phyloP scores from a whole-genome alignment of 768 basidiomycete species.

The Rhodotorula graminis region DNA sequence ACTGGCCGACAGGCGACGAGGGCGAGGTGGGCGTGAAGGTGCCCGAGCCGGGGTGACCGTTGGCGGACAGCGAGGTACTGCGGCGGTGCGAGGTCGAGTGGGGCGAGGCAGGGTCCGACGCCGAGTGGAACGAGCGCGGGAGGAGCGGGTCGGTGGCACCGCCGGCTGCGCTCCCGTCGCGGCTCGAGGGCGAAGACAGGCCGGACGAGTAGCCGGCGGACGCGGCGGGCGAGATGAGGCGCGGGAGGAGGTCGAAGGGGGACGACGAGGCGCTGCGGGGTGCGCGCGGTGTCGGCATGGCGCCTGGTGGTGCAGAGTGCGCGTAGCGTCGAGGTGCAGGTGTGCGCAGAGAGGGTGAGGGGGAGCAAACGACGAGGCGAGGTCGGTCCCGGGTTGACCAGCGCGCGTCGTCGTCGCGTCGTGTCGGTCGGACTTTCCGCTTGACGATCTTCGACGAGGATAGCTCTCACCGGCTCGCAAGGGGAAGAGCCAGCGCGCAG shows the following conservation, averaged over 20 bases:
- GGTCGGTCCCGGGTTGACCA: too few species aligned
- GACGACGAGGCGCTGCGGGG: not conserved
- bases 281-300: not conserved
- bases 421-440: too few species aligned
- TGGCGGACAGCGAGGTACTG: not conserved
- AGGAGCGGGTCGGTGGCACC: not conserved
- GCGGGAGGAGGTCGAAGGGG: not conserved
- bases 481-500: too few species aligned
- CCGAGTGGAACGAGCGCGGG: not conserved
- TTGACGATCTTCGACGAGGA: too few species aligned
- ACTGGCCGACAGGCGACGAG: not conserved
- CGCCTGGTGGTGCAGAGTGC: too few species aligned
- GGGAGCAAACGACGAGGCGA: too few species aligned
- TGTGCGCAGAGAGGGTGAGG: not conserved
- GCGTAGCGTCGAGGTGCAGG: not conserved
- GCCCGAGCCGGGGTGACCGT: not conserved
- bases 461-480: too few species aligned
- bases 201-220: not conserved
- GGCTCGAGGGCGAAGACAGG: not conserved
- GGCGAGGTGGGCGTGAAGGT: not conserved
- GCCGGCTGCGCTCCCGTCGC: not conserved
- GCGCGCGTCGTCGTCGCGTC: too few species aligned
- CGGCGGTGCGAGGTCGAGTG: not conserved
- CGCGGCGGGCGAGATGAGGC: not conserved
- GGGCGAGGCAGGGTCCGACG: too few species aligned